phyloP scores from a whole-genome alignment of 2,329 filamentous ascomycete species.

The Pseudocercospora cruenta region DNA sequence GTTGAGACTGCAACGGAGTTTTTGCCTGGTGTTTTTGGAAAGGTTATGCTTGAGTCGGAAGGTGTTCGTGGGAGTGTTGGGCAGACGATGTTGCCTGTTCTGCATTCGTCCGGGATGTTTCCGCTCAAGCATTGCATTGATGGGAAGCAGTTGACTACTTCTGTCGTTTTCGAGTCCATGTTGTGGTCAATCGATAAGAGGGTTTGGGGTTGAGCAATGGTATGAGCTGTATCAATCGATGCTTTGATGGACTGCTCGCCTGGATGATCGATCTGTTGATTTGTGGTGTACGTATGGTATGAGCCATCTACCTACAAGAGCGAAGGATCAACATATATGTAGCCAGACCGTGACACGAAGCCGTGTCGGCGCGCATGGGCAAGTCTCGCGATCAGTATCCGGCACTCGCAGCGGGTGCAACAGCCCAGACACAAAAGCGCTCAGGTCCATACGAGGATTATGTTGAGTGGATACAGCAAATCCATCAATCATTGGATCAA shows the following conservation, averaged over 20 bases:
- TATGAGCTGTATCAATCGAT: neutral
- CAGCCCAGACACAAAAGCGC: conserved; percentile 15
- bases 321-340: conserved; percentile 24
- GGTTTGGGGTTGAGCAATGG: neutral
- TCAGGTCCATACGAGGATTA: conserved; percentile 15
- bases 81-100: conserved; percentile 25
- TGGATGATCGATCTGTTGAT: conserved; percentile 10
- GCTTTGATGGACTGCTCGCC: neutral
- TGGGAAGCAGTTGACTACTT: conserved; percentile 27
- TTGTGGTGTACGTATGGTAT: conserved; percentile 16
- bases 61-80: conserved; percentile 21
- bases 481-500: conserved; percentile 11
- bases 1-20: conserved; percentile 21
- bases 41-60: conserved; percentile 17
- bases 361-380: conserved; percentile 3
- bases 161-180: conserved; percentile 17
- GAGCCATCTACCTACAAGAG: conserved; percentile 7
- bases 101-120: conserved; percentile 27
- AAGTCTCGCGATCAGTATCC: conserved; percentile 20
- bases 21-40: conserved; percentile 17
- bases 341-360: conserved; percentile 14
- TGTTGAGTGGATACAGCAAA: neutral
- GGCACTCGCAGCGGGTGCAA: conserved; percentile 12
- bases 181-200: conserved; percentile 9
- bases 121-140: conserved; percentile 28